These are phyloP conservation scores for Candida anglica DNA, from an alignment of 805 yeast species.

Conservation along the genomic window DNA sequence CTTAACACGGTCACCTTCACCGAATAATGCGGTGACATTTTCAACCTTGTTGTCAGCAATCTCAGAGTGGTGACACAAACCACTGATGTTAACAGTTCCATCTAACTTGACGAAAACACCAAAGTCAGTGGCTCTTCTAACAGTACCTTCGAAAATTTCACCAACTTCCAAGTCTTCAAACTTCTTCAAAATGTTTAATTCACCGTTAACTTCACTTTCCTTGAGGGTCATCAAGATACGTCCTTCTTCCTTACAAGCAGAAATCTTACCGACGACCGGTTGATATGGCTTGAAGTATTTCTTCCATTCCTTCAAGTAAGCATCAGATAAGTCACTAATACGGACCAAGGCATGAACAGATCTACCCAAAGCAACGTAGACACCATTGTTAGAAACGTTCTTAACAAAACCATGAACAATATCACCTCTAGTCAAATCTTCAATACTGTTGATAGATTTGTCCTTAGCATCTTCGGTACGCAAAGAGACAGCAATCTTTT, in stretches of 20 bases:
- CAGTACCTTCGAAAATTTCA: constrained; percentile 71
- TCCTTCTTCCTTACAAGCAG: constrained; percentile 56
- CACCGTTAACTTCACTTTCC: constrained; percentile 76
- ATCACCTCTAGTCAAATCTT: constrained; percentile 64
- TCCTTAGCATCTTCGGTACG: constrained; percentile 49
- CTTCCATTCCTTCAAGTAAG: constrained; percentile 85
- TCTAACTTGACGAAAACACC: constrained; percentile 88
- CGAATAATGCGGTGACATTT: constrained; percentile 63
- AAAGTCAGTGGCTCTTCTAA: constrained; percentile 74
- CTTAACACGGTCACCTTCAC: constrained; percentile 87
- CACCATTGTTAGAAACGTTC: constrained; percentile 68
- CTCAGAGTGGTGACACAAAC: constrained; percentile 83
- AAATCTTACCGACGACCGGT: constrained; percentile 68
- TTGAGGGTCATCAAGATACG: constrained; percentile 75
- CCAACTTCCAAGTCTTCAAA: constrained; percentile 69
- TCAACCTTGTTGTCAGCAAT: constrained; percentile 67
- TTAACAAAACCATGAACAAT: constrained; percentile 80
- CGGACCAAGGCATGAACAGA: constrained; percentile 74
- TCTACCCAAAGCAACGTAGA: constrained; percentile 74
- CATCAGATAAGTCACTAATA: constrained; percentile 76
- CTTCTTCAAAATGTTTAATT: constrained; percentile 50
- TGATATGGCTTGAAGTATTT: constrained; percentile 67
- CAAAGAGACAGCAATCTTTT: constrained; percentile 60
- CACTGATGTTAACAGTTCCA: constrained; percentile 70
- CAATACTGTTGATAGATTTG: constrained; percentile 41